Evolutionary conservation across 73 alveolate genomes (phyloP).

Genomic region (Urostyla sp.): DNA sequence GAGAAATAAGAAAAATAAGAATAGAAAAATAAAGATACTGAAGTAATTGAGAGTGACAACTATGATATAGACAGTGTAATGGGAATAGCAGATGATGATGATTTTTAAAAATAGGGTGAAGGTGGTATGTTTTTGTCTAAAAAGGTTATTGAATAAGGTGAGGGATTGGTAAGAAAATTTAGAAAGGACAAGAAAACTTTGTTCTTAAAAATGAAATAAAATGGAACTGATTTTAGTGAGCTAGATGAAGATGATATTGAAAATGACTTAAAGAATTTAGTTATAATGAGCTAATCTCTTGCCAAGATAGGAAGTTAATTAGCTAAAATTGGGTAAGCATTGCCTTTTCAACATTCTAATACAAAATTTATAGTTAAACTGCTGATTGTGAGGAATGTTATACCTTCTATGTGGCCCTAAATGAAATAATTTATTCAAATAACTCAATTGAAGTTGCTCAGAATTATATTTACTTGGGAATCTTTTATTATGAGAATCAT

Average conservation of each 20-base stretch:
- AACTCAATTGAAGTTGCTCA: conserved; percentile 2
- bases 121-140: background rate
- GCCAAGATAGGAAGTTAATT: conserved; percentile 3
- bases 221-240: conserved; percentile 27
- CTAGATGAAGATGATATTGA: conserved; percentile 25
- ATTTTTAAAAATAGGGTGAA: conserved; percentile 2
- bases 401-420: conserved; percentile 1
- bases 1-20: conserved; percentile 2
- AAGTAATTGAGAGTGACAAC: background rate
- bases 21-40: background rate
- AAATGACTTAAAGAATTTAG: conserved; percentile 8
- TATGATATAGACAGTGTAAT: background rate
- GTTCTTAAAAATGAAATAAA: background rate
- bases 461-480: conserved; percentile 7
- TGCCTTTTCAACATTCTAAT: background rate
- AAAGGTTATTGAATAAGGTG: conserved; percentile 10
- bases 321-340: conserved; percentile 19
- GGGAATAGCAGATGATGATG: background rate
- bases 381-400: conserved; percentile 38
- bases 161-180: conserved; percentile 9
- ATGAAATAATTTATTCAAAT: conserved; percentile 3
- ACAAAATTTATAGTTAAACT: conserved; percentile 9
- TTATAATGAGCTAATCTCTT: background rate
- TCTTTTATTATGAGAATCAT: conserved; percentile 15
- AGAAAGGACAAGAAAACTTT: conserved; percentile 2